Percentiles rank a stretch among this genome's conserved stretches.
These are phyloP conservation scores for Trichoderma lentiforme DNA, from an alignment of 2,329 filamentous ascomycete genomes.

Conservation along the genomic window DNA sequence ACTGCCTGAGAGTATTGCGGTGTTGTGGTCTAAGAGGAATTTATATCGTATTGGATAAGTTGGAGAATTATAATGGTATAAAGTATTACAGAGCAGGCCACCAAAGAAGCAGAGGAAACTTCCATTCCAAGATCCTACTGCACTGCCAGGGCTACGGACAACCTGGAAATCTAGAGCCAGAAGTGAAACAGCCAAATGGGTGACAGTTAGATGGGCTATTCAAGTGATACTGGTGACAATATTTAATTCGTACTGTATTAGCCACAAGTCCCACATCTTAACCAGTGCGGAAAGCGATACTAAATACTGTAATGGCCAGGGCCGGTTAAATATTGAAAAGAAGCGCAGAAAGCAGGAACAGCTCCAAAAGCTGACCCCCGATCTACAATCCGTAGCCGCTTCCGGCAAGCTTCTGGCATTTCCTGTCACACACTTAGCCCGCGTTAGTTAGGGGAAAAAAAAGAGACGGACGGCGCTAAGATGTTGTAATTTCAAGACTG, in stretches of 20 bases:
- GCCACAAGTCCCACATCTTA: background rate
- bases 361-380: background rate
- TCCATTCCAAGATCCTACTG: background rate
- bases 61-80: background rate
- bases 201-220: background rate
- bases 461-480: background rate
- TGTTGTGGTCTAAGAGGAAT: no score
- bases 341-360: background rate
- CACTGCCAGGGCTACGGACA: background rate
- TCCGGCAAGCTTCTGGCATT: slow-evolving; percentile 9
- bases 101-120: background rate
- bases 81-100: background rate
- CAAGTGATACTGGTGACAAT: background rate
- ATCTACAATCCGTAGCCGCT: background rate
- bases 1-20: background rate
- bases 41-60: background rate
- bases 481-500: background rate
- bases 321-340: background rate
- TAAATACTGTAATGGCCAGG: background rate
- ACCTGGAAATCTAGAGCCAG: background rate
- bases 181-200: background rate
- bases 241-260: background rate
- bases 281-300: background rate
- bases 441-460: background rate
- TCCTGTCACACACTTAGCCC: background rate